These are phyloP conservation scores for Penicillium riverlandense DNA, from an alignment of 495 filamentous ascomycete genomes.

Conservation along the genomic window DNA sequence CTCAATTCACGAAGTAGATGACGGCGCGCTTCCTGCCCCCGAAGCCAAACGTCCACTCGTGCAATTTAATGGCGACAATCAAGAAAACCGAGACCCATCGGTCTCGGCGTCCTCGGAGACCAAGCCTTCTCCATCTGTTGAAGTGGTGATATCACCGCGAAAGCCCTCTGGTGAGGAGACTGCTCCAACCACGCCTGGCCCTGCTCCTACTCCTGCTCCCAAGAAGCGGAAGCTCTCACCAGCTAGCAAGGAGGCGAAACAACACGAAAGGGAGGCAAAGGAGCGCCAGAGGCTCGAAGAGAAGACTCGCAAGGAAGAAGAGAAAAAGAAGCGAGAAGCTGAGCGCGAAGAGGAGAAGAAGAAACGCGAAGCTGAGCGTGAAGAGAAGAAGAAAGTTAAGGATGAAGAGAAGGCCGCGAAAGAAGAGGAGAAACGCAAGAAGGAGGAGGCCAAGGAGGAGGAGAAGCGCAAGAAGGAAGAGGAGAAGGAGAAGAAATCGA, in stretches of 20 bases:
- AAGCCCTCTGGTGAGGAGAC: background rate
- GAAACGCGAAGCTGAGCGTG: conserved; percentile 27
- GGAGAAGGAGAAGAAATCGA: conserved; percentile 61
- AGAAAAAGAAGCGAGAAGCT: conserved; percentile 37
- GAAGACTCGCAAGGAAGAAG: conserved; percentile 32
- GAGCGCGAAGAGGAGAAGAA: conserved; percentile 32
- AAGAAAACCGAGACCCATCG: conserved; percentile 22
- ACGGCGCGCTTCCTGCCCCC: conserved; percentile 8
- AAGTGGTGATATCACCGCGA: conserved; percentile 5
- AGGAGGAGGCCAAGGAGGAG: conserved; percentile 39
- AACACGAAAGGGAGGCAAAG: conserved; percentile 48
- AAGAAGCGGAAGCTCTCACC: conserved; percentile 50
- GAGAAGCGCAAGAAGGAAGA: conserved; percentile 54
- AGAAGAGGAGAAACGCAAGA: conserved; percentile 15
- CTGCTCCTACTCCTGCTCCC: conserved; percentile 5
- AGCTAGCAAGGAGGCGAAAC: conserved; percentile 46
- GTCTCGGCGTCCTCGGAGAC: background rate
- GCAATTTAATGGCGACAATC: conserved; percentile 9
- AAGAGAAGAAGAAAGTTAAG: conserved; percentile 50
- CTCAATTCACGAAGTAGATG: conserved; percentile 25
- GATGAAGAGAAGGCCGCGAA: conserved; percentile 55
- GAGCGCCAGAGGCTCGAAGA: conserved; percentile 39
- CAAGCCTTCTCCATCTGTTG: background rate
- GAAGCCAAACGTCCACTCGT: conserved; percentile 10
- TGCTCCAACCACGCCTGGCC: conserved; percentile 1